Conservation (phyloP, 371 early-diverging fungal species). For the Syncephalastrum racemosum region DNA sequence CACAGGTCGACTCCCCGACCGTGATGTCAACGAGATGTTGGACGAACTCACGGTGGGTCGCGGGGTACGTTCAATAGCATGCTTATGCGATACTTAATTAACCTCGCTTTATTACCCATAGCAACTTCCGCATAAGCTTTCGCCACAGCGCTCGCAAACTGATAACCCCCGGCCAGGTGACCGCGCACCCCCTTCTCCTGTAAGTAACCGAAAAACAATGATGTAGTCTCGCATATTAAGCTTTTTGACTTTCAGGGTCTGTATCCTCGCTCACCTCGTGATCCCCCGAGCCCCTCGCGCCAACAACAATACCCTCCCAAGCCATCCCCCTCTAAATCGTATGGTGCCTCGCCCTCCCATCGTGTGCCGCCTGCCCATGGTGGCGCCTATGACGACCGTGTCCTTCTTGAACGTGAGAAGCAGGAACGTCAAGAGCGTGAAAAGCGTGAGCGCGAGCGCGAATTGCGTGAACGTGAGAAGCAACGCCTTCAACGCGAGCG, state of each 20-base stretch:
- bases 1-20: slow-evolving; percentile 9
- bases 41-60: slow-evolving; percentile 20
- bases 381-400: slow-evolving; percentile 32
- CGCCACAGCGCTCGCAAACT: slow-evolving; percentile 10
- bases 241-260: slow-evolving; percentile 9
- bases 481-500: slow-evolving; percentile 32
- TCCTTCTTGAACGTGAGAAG: slow-evolving; percentile 7
- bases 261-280: slow-evolving; percentile 21
- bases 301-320: slow-evolving; percentile 28
- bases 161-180: slow-evolving; percentile 11
- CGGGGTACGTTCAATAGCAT: neutral
- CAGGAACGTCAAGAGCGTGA: slow-evolving; percentile 17
- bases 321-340: slow-evolving; percentile 18
- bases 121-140: slow-evolving; percentile 10
- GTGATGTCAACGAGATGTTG: slow-evolving; percentile 28
- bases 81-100: neutral
- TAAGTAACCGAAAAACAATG: slow-evolving; percentile 6
- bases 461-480: slow-evolving; percentile 18
- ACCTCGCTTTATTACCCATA: slow-evolving; percentile 1
- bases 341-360: slow-evolving; percentile 16
- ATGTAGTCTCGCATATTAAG: neutral
- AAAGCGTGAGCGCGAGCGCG: slow-evolving; percentile 13
- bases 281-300: slow-evolving; percentile 9
- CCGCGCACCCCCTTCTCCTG: slow-evolving; percentile 26
- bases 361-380: slow-evolving; percentile 21